Conservation (phyloP, 768 basidiomycete genomes). For the Russula sp. region DNA sequence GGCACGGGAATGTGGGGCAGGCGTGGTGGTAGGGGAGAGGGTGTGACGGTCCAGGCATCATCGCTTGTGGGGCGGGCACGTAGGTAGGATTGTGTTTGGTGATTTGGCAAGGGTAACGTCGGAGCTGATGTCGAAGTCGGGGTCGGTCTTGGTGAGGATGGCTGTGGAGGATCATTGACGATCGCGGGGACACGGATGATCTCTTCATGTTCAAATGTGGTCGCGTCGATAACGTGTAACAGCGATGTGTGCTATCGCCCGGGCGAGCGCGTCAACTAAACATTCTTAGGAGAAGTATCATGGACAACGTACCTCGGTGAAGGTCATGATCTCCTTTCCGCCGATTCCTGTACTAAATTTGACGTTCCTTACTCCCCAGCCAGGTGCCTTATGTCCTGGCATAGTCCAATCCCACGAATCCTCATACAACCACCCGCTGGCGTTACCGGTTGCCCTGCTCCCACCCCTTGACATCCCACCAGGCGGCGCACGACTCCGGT, state of each 20-base stretch:
- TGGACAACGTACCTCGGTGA: conserved; percentile 69
- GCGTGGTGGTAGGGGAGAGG: conserved; percentile 6
- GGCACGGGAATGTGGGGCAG: conserved; percentile 12
- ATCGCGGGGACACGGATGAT: conserved; percentile 56
- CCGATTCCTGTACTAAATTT: conserved; percentile 70
- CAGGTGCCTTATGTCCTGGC: conserved; percentile 51
- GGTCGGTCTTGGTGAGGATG: conserved; percentile 23
- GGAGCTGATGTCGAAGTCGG: conserved; percentile 23
- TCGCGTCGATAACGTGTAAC: conserved; percentile 82
- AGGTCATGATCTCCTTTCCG: conserved; percentile 76
- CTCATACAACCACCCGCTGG: conserved; percentile 55
- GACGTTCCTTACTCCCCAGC: conserved; percentile 82
- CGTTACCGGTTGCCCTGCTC: conserved; percentile 40
- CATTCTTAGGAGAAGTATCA: background rate
- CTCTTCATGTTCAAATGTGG: conserved; percentile 78
- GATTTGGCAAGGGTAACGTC: background rate
- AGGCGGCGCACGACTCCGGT: conserved; percentile 38
- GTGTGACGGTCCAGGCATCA: background rate
- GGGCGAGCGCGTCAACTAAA: background rate
- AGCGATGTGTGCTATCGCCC: conserved; percentile 69
- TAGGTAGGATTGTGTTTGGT: conserved; percentile 19
- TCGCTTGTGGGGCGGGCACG: background rate
- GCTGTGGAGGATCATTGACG: conserved; percentile 30
- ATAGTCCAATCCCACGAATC: conserved; percentile 69
- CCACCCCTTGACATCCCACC: conserved; percentile 22